Evolutionary conservation across 2,329 filamentous ascomycete genomes (phyloP), one percentile per base, ranked within the genome.

Genomic region (Cordyceps sp.): DNA sequence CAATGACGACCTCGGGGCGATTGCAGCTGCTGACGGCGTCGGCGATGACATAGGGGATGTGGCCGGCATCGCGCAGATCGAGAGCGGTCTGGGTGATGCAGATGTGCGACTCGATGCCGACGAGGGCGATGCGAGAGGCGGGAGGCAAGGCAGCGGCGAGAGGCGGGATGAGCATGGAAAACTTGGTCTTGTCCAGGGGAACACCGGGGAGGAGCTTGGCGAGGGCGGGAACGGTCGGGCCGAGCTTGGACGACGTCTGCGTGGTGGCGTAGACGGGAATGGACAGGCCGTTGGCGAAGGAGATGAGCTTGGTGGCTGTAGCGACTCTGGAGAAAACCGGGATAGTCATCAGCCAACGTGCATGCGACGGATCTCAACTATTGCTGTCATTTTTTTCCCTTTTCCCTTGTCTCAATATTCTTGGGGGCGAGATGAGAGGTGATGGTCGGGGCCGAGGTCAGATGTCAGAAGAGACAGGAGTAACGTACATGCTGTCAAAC

Each of bases 51-150:
- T 92, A 93, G 6, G 94, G 88, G 33, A 64, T 62, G 54, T 93
- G 82, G 1, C 85, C 85, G 2, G 66, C 65, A 16, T 63, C 61
- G 27, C 90, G 59, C 30, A 93, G 59, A 58, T 94, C 88, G 26
- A 94, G 64, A 13, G 82, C 73, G 26, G 88, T 94, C 64, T 96
- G 88, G 37, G 83, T 86, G 20, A 96, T 75, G 62, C 88, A 96
- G 50, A 96, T 90, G 57, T 96, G 88, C 26, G 73, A 72, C 58
- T 96, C 88, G 49, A 96, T 93, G 24, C 88, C 88, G 13, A 93
- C 78, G 39, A 96, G 73, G 34, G 82, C 78, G 33, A 84, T 68
- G 44, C 77, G 68, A 16, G 69, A 58, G 1, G 48, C 49, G 1
- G 54, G 45, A 1, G 47, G 38, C 15, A 56, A 43, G 29, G 44